These are phyloP conservation scores for Xanthoceras sorbifolium DNA, from an alignment of 345 rosid species.

Conservation along the genomic window DNA sequence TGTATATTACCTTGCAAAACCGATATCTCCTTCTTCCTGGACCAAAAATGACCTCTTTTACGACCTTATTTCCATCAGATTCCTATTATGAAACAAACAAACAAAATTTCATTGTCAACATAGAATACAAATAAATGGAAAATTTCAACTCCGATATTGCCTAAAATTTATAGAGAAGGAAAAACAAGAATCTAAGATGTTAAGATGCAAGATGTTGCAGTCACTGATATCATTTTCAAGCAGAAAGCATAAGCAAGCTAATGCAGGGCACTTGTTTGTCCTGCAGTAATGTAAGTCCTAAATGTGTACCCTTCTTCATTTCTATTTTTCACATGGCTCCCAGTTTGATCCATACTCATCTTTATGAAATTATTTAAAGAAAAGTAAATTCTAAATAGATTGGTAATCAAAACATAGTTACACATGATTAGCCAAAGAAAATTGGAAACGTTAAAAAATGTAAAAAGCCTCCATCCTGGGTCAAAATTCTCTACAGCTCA, in stretches of 20 bases:
- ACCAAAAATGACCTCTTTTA: constrained; percentile 65
- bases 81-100: constrained; percentile 42
- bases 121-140: not conserved
- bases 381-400: too few relatives aligned
- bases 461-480: too few relatives aligned
- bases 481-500: not conserved
- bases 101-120: not conserved
- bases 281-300: not conserved
- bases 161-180: not conserved
- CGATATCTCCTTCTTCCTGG: constrained; percentile 72
- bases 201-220: not conserved
- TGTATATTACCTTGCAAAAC: constrained; percentile 69
- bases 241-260: not conserved
- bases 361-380: too few relatives aligned
- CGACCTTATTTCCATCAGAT: constrained; percentile 67
- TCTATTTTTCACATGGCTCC: too few relatives aligned
- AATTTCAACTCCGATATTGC: not conserved
- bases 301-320: too few relatives aligned
- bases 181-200: not conserved
- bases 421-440: not conserved
- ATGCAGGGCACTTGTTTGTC: not conserved
- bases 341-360: too few relatives aligned
- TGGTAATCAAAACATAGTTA: too few relatives aligned
- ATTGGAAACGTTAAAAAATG: too few relatives aligned
- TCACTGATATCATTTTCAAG: not conserved